Percentiles rank a stretch among this genome's conserved stretches.
Conservation (phyloP, 768 basidiomycete species). For the Lactarius pseudohatsudake region DNA sequence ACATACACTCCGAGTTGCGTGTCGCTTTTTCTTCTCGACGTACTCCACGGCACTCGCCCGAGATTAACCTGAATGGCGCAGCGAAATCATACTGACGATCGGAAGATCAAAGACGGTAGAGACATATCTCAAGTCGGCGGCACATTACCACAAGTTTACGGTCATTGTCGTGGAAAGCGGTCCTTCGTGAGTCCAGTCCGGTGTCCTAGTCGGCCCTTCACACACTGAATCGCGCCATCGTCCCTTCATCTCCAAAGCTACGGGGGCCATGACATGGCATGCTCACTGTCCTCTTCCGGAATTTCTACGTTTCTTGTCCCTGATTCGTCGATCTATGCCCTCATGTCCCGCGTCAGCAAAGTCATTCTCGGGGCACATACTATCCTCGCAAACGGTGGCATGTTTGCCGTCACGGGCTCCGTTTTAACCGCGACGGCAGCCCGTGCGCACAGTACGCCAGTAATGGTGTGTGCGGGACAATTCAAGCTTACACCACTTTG, state of each 20-base stretch:
- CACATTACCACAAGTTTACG: constrained; percentile 87
- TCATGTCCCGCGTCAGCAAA: constrained; percentile 97
- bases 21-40: background rate
- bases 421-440: constrained; percentile 85
- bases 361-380: constrained; percentile 92
- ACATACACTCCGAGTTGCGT: constrained; percentile 96
- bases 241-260: constrained; percentile 49
- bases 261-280: constrained; percentile 82
- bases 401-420: constrained; percentile 87
- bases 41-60: background rate
- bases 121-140: constrained; percentile 88
- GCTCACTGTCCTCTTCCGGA: constrained; percentile 71
- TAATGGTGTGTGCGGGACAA: constrained; percentile 92
- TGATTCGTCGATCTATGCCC: constrained; percentile 91
- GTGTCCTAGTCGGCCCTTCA: background rate
- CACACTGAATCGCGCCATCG: constrained; percentile 14
- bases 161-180: constrained; percentile 96
- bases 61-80: constrained; percentile 34
- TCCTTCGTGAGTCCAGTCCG: constrained; percentile 71
- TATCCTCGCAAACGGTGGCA: constrained; percentile 95
- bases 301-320: constrained; percentile 97
- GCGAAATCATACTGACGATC: constrained; percentile 92
- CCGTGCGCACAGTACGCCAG: constrained; percentile 84
- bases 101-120: constrained; percentile 95
- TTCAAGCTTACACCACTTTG: constrained; percentile 94